These are phyloP conservation scores for Galerina marginata DNA, from an alignment of 768 basidiomycete species.

Conservation along the genomic window DNA sequence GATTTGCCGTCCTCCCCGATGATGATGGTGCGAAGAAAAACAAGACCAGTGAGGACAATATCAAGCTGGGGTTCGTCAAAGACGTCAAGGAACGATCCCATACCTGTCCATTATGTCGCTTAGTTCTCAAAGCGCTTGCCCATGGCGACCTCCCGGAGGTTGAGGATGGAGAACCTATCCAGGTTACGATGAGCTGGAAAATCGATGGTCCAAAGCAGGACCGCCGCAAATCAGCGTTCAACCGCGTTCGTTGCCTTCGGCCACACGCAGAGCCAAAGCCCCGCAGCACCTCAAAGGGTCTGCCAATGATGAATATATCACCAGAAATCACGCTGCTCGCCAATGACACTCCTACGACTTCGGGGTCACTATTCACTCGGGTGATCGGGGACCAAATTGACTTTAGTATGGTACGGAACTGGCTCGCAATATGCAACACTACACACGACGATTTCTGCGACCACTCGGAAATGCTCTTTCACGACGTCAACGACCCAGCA, in stretches of 20 bases:
- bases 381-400: slow-evolving; percentile 14
- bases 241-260: slow-evolving; percentile 1
- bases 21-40: background rate
- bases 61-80: background rate
- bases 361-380: background rate
- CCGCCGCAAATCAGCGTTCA: background rate
- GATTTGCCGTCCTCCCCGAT: background rate
- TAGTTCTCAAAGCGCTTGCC: slow-evolving; percentile 7
- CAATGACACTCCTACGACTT: slow-evolving; percentile 4
- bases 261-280: background rate
- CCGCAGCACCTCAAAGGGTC: background rate
- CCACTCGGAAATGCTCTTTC: slow-evolving; percentile 4
- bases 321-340: slow-evolving; percentile 13
- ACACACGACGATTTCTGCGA: slow-evolving; percentile 5
- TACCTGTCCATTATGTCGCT: slow-evolving; percentile 11
- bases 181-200: slow-evolving; percentile 5
- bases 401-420: slow-evolving; percentile 14
- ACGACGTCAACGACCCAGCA: slow-evolving; percentile 1
- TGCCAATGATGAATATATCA: background rate
- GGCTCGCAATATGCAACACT: slow-evolving; percentile 6
- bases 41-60: background rate
- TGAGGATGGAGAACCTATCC: background rate
- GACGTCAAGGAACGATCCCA: background rate
- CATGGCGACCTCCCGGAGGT: background rate
- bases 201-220: slow-evolving; percentile 1